Evolutionary conservation across 345 rosid genomes (phyloP).

Genomic region (Sapria himalayana): DNA sequence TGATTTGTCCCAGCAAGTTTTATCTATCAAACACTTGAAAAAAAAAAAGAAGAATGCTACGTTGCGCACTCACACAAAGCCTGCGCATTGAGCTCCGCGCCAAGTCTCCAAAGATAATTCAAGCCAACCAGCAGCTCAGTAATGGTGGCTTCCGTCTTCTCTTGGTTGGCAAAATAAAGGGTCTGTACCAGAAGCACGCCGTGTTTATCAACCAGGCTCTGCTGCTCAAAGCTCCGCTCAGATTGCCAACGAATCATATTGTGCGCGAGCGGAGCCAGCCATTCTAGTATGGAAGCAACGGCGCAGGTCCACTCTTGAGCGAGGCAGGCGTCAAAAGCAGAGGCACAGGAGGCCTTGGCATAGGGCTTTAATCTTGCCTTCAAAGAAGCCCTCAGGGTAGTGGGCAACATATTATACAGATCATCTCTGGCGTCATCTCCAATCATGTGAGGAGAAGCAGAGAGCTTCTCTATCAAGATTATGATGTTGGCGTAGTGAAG

Average conservation of each 20-base stretch:
- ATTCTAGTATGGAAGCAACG: constrained; percentile 53
- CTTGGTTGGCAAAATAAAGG: constrained; percentile 80
- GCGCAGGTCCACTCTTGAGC: constrained; percentile 76
- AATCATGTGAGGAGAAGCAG: constrained; percentile 79
- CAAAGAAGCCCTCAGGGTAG: constrained; percentile 44
- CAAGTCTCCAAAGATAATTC: constrained; percentile 71
- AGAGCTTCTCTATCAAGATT: constrained; percentile 69
- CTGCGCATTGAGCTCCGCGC: constrained; percentile 53
- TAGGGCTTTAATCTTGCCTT: constrained; percentile 61
- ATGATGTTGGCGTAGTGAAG: constrained; percentile 92
- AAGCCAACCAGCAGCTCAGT: constrained; percentile 94
- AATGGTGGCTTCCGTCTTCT: constrained; percentile 75
- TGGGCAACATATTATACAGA: constrained; percentile 81
- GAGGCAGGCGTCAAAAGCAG: constrained; percentile 39
- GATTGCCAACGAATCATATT: constrained; percentile 96
- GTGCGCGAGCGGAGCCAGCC: constrained; percentile 95
- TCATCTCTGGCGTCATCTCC: constrained; percentile 94
- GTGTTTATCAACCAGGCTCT: constrained; percentile 59
- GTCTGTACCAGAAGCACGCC: constrained; percentile 81
- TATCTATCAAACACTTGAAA: no score
- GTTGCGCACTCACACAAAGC: constrained; percentile 50
- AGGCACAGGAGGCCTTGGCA: constrained; percentile 38
- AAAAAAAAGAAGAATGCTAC: no score
- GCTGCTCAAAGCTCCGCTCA: constrained; percentile 82
- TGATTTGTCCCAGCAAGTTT: no score